Evolutionary conservation across 2,329 filamentous ascomycete species (phyloP).

Genomic region (Fusarium sp.): DNA sequence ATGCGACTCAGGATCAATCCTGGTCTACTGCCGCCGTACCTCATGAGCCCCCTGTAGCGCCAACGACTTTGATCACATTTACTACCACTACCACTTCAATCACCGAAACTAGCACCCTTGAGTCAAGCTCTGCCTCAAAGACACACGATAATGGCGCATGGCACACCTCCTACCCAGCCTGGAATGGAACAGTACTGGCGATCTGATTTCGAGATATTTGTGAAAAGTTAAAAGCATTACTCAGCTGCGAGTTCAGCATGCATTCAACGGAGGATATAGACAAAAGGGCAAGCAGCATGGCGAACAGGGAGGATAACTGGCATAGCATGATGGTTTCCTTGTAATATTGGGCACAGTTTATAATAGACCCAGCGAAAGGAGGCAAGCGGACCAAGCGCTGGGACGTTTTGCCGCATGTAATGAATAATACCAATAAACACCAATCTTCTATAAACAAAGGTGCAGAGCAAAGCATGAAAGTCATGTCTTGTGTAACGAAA

Average conservation of each 20-base stretch:
- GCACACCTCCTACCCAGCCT: constrained; percentile 57
- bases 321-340: constrained; percentile 19
- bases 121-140: constrained; percentile 34
- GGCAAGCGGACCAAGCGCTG: constrained; percentile 54
- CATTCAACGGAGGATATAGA: neutral
- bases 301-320: constrained; percentile 17
- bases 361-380: constrained; percentile 32
- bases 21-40: constrained; percentile 7
- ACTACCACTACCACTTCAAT: constrained; percentile 20
- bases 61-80: constrained; percentile 25
- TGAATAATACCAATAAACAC: constrained; percentile 37
- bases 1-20: constrained; percentile 3
- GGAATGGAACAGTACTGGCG: constrained; percentile 51
- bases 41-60: constrained; percentile 7
- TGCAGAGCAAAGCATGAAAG: constrained; percentile 8
- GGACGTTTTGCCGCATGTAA: constrained; percentile 46
- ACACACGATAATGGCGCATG: constrained; percentile 56
- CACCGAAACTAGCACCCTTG: neutral
- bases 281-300: constrained; percentile 10
- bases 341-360: constrained; percentile 8
- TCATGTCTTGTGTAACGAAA: neutral
- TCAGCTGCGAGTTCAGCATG: neutral
- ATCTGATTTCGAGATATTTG: constrained; percentile 15
- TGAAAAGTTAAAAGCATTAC: constrained; percentile 4
- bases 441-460: neutral